Evolutionary conservation across 495 filamentous ascomycete species (phyloP), one percentile per base, ranked within the genome.

Genomic region (Pyrenopolyporus hunteri): DNA sequence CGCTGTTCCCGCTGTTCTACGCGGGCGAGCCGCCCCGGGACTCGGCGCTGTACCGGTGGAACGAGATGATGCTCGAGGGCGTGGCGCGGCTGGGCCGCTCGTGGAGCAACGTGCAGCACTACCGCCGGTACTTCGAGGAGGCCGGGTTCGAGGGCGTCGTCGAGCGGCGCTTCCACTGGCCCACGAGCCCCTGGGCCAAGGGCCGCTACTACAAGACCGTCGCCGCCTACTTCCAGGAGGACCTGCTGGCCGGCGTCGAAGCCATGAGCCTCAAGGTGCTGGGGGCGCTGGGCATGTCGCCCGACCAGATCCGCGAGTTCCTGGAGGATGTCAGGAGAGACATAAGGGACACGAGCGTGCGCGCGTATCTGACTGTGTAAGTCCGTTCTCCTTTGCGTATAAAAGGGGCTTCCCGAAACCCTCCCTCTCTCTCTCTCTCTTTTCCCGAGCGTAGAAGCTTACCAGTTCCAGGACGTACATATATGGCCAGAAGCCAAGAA

Each of bases 11-110:
- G 6, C 70, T 73, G 50, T 59, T 35, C 37, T 68, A 70, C 56
- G 66, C 69, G 25, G 76, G 69, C 37, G 67, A 65, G 13, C 29
- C 62, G 3, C 64, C 61, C 9, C 59, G 19, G 4, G 55, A 56
- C 32, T 66, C 64, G 0, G 66, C 72, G 17, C 66, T 77, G 54
- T 68, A 69, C 23, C 61, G 64, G 19, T 74, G 73, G 70, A 76
- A 72, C 69, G 59, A 70, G 14, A 57, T 72, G 16, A 62, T 74
- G 44, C 39, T 68, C 13, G 65, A 76, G 35, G 75, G 70, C 0
- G 63, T 73, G n/a, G 31, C 52, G 5, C 55, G 40, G 23, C 66
- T 75, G 4, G 74, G 73, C 31, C 49, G 67, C 10, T 67, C 64
- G 3, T 72, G 67, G 69, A 58, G 51, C 37, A 70, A 73, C 32